Percentiles rank a stretch among this genome's conserved stretches.
Conservation (phyloP, 345 rosid genomes). For the Aethionema arabicum region DNA sequence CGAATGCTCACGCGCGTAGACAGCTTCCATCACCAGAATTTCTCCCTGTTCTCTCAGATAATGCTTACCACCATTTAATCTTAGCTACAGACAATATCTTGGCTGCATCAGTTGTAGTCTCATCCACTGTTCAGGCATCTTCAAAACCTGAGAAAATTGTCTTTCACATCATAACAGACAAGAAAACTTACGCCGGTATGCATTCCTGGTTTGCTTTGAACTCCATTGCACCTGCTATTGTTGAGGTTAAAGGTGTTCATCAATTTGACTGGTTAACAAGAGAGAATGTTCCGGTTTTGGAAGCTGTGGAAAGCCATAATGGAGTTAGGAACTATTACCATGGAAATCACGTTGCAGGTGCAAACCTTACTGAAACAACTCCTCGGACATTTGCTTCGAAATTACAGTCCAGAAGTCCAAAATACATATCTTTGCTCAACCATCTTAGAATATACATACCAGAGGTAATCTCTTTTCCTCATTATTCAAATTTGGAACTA, state of each 20-base stretch:
- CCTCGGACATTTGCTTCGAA: slow-evolving; percentile 94
- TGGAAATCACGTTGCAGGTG: slow-evolving; percentile 89
- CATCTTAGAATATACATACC: slow-evolving; percentile 97
- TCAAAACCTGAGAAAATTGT: slow-evolving; percentile 86
- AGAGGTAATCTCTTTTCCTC: slow-evolving; percentile 54
- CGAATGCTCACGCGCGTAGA: slow-evolving; percentile 96
- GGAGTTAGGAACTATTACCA: slow-evolving; percentile 89
- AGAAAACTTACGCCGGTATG: slow-evolving; percentile 98
- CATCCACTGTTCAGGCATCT: slow-evolving; percentile 85
- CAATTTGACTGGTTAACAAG: slow-evolving; percentile 99
- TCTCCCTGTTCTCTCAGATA: slow-evolving; percentile 92
- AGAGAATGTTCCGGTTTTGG: slow-evolving; percentile 98
- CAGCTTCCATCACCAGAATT: slow-evolving; percentile 98
- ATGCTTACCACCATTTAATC: slow-evolving; percentile 80
- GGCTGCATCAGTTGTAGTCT: slow-evolving; percentile 98
- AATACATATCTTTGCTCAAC: slow-evolving; percentile 97
- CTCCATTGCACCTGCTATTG: slow-evolving; percentile 78
- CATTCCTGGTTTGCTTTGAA: slow-evolving; percentile 99
- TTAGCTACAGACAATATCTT: slow-evolving; percentile 91
- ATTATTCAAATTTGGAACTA: slow-evolving; percentile 11
- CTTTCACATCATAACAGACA: slow-evolving; percentile 95
- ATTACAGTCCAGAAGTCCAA: slow-evolving; percentile 97
- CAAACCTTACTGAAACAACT: slow-evolving; percentile 76
- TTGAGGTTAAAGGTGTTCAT: slow-evolving; percentile 95
- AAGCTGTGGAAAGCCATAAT: slow-evolving; percentile 90